Conservation (phyloP, 441 rosid species). For the Arabidopsis hybrid region DNA sequence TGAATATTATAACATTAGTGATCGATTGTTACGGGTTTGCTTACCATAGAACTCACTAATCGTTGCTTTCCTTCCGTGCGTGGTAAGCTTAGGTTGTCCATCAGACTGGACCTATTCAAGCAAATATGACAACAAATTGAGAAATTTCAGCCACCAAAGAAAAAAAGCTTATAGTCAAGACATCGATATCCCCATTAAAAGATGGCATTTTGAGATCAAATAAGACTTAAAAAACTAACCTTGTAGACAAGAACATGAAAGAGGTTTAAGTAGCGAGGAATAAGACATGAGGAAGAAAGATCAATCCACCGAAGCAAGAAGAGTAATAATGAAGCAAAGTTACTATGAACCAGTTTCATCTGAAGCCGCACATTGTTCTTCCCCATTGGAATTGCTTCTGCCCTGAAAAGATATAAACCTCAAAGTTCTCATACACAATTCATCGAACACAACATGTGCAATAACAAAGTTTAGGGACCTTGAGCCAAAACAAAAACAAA, state of each 20-base stretch:
- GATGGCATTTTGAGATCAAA: constrained; percentile 10
- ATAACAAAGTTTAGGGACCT: neutral
- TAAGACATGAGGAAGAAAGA: constrained; percentile 70
- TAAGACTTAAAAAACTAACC: constrained; percentile 51
- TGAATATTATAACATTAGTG: neutral
- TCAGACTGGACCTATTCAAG: constrained; percentile 58
- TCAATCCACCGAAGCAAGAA: constrained; percentile 85
- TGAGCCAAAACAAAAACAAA: neutral
- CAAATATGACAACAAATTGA: constrained; percentile 27
- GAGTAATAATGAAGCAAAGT: constrained; percentile 77
- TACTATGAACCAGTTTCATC: constrained; percentile 88
- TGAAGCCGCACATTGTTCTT: constrained; percentile 78
- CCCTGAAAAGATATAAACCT: constrained; percentile 53
- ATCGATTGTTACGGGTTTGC: constrained; percentile 28
- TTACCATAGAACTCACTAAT: constrained; percentile 91
- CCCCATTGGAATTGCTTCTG: constrained; percentile 87
- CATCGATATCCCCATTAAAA: constrained; percentile 21
- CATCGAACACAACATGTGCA: constrained; percentile 28
- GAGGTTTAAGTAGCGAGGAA: constrained; percentile 84
- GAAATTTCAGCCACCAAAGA: constrained; percentile 9
- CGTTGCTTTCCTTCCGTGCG: constrained; percentile 87
- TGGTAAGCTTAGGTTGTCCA: constrained; percentile 63
- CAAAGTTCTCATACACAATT: constrained; percentile 20
- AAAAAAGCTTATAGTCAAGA: neutral
- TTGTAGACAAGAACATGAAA: constrained; percentile 87